Percentiles rank a stretch among this genome's conserved stretches.
phyloP scores from a whole-genome alignment of 192 early-diverging fungal species.

The Coemansia sp. region DNA sequence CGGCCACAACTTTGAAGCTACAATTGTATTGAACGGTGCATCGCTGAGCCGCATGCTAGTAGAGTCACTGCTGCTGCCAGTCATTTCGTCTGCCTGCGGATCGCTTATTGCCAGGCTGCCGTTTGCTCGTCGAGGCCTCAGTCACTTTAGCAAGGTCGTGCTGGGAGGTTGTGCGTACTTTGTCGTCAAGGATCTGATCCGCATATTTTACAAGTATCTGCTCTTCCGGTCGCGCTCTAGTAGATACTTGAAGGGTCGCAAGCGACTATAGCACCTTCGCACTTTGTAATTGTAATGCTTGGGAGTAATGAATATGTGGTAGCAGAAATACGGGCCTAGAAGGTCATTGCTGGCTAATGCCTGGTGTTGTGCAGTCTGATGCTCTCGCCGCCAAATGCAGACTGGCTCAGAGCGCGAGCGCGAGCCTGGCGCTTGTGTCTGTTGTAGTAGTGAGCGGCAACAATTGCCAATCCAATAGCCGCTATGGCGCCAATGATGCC shows the following conservation, averaged over 20 bases:
- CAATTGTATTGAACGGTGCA: slow-evolving; percentile 60
- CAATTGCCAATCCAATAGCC: slow-evolving; percentile 24
- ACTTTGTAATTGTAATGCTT: neutral
- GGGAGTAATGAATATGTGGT: no score
- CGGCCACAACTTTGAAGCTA: slow-evolving; percentile 53
- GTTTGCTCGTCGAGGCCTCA: slow-evolving; percentile 54
- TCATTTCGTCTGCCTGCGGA: slow-evolving; percentile 66
- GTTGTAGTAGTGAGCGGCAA: slow-evolving; percentile 50
- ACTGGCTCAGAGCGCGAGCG: slow-evolving; percentile 27
- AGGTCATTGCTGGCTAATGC: neutral
- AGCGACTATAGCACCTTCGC: slow-evolving; percentile 15
- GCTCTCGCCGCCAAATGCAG: slow-evolving; percentile 30
- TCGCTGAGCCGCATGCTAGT: slow-evolving; percentile 64
- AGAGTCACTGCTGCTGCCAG: slow-evolving; percentile 68
- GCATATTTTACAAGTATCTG: slow-evolving; percentile 62
- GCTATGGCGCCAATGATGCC: slow-evolving; percentile 38
- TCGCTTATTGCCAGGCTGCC: slow-evolving; percentile 56
- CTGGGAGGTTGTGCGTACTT: slow-evolving; percentile 63
- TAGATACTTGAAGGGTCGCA: slow-evolving; percentile 46
- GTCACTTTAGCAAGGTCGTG: slow-evolving; percentile 59
- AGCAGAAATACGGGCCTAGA: neutral
- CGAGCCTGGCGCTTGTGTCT: slow-evolving; percentile 31
- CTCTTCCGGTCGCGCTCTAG: slow-evolving; percentile 51
- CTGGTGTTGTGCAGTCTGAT: slow-evolving; percentile 26
- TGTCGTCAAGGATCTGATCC: slow-evolving; percentile 63